Base-by-base conservation (phyloP, 371 early-diverging fungal species). In the Saksenaea oblongispora region DNA sequence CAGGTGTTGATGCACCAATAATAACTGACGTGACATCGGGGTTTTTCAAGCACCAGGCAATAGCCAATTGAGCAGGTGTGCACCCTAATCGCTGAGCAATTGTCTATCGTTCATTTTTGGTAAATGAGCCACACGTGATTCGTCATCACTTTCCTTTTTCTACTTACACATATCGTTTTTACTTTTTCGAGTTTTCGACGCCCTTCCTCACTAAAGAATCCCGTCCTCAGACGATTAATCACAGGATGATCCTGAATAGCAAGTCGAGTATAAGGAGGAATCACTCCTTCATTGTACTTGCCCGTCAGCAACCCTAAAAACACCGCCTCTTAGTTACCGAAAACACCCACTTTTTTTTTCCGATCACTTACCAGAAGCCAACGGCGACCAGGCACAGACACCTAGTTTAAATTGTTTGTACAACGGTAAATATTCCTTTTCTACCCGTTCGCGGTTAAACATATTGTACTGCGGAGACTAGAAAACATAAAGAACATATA, bases 381-480 rank as follows among this genome's bases (percentile, higher is more conserved):
- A 73, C 3, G 94, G 94, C 4, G 92, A 92, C 93, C 93, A 95
- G 36, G 84, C 88, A 34, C 92, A 90, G 8, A 89, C 81, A 4
- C 95, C 95, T 63, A 93, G 79, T 0, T 86, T 84, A 58, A 79
- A 83, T 64, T 84, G 85, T 56, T 85, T 77, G 83, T 83, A 93
- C 63, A 95, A 66, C 22, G 91, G 89, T 7, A 71, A 61, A 71
- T 93, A 93, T 75, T 93, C 92, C 64, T 84, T 84, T 69, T 93
- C 93, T 11, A 91, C 79, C 34, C 90, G 77, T 62, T 93, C 93
- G 8, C 95, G 89, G 66, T 91, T 87, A 60, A 93, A 78, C 91
- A 93, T 88, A 72, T 93, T 92, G 77, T 95, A 95, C 74, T 95
- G 93, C 11, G 92, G 89, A 69, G 93, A 91, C 80, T 93, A 87